A percentile compares a stretch with the other conserved stretches of the same genome.
Conservation (phyloP, 202 grass and related monocot species). For the Elaeis oleifera region DNA sequence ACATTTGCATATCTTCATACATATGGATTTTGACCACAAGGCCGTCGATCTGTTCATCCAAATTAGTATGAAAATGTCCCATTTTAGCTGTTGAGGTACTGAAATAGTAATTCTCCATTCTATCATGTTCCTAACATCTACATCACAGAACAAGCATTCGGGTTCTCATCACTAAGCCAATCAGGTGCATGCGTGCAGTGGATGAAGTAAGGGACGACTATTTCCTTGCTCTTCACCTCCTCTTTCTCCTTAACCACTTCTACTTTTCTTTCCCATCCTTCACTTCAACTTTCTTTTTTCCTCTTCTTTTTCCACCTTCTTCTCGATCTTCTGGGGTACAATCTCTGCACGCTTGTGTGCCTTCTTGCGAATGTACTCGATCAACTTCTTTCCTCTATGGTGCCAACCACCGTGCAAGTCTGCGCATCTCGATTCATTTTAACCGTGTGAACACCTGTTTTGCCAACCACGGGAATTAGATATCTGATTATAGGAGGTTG, state of each 20-base stretch:
- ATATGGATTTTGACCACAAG: too few relatives aligned
- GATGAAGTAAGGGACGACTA: constrained; percentile 68
- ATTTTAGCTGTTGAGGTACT: background rate
- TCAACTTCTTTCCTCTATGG: constrained; percentile 52
- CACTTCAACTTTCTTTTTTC: constrained; percentile 29
- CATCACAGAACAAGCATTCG: constrained; percentile 66
- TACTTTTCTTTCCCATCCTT: constrained; percentile 10
- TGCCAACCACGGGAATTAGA: background rate
- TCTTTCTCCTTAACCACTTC: constrained; percentile 23
- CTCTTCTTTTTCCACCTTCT: constrained; percentile 27
- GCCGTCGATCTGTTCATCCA: background rate
- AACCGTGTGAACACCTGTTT: constrained; percentile 59
- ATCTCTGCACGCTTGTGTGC: constrained; percentile 38
- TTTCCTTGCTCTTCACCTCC: constrained; percentile 31
- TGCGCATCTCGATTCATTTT: constrained; percentile 55
- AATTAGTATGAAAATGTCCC: background rate
- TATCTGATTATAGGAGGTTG: too few relatives aligned
- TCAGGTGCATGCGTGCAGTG: constrained; percentile 69
- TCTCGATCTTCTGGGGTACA: constrained; percentile 26
- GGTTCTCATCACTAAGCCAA: constrained; percentile 63
- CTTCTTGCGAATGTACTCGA: constrained; percentile 53
- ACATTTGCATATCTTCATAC: too few relatives aligned
- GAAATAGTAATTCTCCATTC: background rate
- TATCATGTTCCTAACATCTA: constrained; percentile 20
- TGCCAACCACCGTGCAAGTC: constrained; percentile 45